Evolutionary conservation across 2,329 filamentous ascomycete species (phyloP), one percentile per base, ranked within the genome.

Genomic region (Cryphonectria naterciae): DNA sequence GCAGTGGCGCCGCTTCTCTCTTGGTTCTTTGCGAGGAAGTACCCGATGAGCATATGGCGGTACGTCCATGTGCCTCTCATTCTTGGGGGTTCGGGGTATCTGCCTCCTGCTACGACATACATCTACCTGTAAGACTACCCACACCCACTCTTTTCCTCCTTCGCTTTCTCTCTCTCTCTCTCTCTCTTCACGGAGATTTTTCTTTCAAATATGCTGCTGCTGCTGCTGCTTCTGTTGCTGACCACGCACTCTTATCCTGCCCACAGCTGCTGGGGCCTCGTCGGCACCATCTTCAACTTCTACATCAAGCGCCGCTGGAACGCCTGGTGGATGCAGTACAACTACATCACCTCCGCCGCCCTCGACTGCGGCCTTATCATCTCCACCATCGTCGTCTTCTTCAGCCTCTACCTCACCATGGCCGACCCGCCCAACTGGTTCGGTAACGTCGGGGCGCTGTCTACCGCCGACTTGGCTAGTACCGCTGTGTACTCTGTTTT

Each of bases 241-340:
- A 60, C 56, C 56, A 60, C 3, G 41, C 15, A 17, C 41, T 15
- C 11, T 13, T 17, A 65, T n/a, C n/a, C 69, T 37, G 4, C 19
- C 32, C 15, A 8, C 64, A 75, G 73, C 61, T 87, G 87, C 76
- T 93, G 92, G 92, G 91, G 88, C 4, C 78, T 88, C 37, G 88
- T 92, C 8, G 92, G 92, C 11, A 85, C 87, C 64, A 74, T 90
- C 49, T 93, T 93, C 82, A 92, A 93, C 80, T 91, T 86, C 75
- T 88, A 85, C 75, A 87, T 93, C 77, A 87, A 88, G 77, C 85
- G 89, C 70, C 85, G 87, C 73, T 91, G 86, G 80, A 87, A 85
- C 4, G 91, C 89, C 46, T 93, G 91, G 92, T 94, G 92, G 92
- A 83, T 91, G 79, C 89, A 91, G 79, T 94, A 93, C 82, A 93